Percentiles rank a stretch among this genome's conserved stretches.
Evolutionary conservation across 345 rosid genomes (phyloP).

Genomic region (Mangifera indica): DNA sequence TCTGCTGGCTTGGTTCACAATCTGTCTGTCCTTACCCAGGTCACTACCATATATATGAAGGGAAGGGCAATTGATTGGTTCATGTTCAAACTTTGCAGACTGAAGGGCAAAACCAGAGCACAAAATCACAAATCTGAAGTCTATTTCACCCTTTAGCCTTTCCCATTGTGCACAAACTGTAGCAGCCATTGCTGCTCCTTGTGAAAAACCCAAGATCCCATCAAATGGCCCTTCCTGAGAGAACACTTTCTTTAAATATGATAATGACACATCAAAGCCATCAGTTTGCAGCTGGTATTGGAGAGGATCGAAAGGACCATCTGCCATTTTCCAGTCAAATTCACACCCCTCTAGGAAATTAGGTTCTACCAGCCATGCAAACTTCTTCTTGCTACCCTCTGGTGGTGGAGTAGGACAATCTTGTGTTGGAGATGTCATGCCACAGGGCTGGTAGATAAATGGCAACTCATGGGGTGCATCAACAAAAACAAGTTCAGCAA

Average conservation of each 20-base stretch:
- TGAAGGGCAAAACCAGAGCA: conserved; percentile 71
- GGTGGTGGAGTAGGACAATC: conserved; percentile 41
- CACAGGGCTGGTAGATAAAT: conserved; percentile 58
- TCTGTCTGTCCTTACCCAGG: conserved; percentile 73
- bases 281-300: conserved; percentile 82
- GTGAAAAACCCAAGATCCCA: conserved; percentile 90
- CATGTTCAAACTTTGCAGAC: conserved; percentile 28
- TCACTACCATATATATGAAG: conserved; percentile 83
- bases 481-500: conserved; percentile 69
- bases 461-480: conserved; percentile 87
- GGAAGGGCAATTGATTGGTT: conserved; percentile 65
- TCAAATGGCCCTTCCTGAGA: conserved; percentile 81
- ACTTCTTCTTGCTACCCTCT: conserved; percentile 65
- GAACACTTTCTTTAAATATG: conserved; percentile 48
- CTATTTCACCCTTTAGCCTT: conserved; percentile 46
- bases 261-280: conserved; percentile 60
- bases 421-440: conserved; percentile 27
- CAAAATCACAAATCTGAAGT: conserved; percentile 72
- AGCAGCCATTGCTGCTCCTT: conserved; percentile 95
- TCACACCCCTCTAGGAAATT: conserved; percentile 37
- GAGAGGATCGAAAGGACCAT: conserved; percentile 64
- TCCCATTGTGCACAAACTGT: conserved; percentile 44
- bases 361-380: conserved; percentile 79
- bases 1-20: conserved; percentile 60
- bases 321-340: conserved; percentile 56